phyloP scores from a whole-genome alignment of 352 stramenopile genomes.

The Blastocystis sp. region DNA sequence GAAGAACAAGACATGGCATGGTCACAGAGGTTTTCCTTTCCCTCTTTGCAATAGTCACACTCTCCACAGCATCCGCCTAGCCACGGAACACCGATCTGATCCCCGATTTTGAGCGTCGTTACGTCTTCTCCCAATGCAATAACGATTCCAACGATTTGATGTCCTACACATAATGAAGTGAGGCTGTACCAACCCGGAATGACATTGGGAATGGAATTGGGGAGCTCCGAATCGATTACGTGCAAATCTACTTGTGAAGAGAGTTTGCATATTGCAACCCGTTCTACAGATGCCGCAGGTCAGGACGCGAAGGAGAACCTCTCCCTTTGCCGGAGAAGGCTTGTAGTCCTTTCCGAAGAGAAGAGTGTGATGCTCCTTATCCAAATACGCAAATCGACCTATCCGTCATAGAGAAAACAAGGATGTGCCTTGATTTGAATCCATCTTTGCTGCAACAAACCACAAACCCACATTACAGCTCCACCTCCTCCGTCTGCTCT shows the following conservation, averaged over 20 bases:
- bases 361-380: slow-evolving; percentile 30
- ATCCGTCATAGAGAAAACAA: neutral
- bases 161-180: slow-evolving; percentile 18
- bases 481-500: neutral
- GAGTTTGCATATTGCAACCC: neutral
- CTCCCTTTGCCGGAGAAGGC: slow-evolving; percentile 10
- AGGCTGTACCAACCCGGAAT: slow-evolving; percentile 33
- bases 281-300: slow-evolving; percentile 62
- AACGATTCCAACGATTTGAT: slow-evolving; percentile 67
- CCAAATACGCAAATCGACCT: slow-evolving; percentile 64
- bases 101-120: slow-evolving; percentile 20
- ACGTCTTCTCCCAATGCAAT: slow-evolving; percentile 48
- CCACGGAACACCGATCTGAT: slow-evolving; percentile 68
- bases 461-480: slow-evolving; percentile 40
- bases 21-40: slow-evolving; percentile 68
- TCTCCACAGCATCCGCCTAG: slow-evolving; percentile 55
- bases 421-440: neutral
- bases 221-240: slow-evolving; percentile 64
- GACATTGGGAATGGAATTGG: slow-evolving; percentile 49
- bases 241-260: slow-evolving; percentile 42
- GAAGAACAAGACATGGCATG: slow-evolving; percentile 18
- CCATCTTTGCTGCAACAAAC: neutral
- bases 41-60: slow-evolving; percentile 54
- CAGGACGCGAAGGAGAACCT: slow-evolving; percentile 54
- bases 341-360: slow-evolving; percentile 19